phyloP scores from a whole-genome alignment of 495 filamentous ascomycete species.

The Penicillium egyptiacum region DNA sequence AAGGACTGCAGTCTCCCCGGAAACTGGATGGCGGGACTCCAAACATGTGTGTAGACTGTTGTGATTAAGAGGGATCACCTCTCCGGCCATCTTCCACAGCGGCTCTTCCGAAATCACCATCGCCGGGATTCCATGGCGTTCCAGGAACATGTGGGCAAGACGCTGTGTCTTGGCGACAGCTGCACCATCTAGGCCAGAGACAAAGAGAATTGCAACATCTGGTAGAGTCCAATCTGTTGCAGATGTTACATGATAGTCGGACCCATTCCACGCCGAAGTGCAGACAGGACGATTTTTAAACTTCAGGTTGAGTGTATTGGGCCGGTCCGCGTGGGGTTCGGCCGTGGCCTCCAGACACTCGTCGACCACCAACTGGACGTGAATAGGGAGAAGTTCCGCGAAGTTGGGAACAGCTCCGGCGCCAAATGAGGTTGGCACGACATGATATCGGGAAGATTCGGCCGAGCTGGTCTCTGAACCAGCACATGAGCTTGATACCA shows the following conservation, averaged over 20 bases:
- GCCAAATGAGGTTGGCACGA: constrained; percentile 73
- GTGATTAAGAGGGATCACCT: constrained; percentile 50
- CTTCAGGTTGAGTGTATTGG: constrained; percentile 53
- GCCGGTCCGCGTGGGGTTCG: constrained; percentile 39
- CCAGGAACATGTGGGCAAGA: constrained; percentile 61
- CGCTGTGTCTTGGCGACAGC: constrained; percentile 50
- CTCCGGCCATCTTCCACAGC: constrained; percentile 46
- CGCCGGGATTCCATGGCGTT: constrained; percentile 61
- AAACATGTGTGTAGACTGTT: constrained; percentile 66
- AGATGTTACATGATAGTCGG: constrained; percentile 47
- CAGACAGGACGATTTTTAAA: constrained; percentile 56
- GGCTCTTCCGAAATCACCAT: constrained; percentile 67
- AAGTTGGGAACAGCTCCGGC: constrained; percentile 51
- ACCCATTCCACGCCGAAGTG: constrained; percentile 49
- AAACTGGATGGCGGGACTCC: constrained; percentile 57
- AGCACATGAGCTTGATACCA: constrained; percentile 50
- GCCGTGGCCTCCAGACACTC: constrained; percentile 61
- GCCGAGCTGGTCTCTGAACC: constrained; percentile 45
- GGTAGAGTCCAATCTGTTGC: constrained; percentile 61
- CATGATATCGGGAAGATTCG: constrained; percentile 65
- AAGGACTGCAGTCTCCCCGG: constrained; percentile 50
- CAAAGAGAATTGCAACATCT: constrained; percentile 69
- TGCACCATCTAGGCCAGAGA: constrained; percentile 55
- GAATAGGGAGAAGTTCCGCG: constrained; percentile 73
- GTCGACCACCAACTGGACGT: constrained; percentile 73